Evolutionary conservation across 441 rosid species (phyloP).

Genomic region (Dalechampia spathulata): DNA sequence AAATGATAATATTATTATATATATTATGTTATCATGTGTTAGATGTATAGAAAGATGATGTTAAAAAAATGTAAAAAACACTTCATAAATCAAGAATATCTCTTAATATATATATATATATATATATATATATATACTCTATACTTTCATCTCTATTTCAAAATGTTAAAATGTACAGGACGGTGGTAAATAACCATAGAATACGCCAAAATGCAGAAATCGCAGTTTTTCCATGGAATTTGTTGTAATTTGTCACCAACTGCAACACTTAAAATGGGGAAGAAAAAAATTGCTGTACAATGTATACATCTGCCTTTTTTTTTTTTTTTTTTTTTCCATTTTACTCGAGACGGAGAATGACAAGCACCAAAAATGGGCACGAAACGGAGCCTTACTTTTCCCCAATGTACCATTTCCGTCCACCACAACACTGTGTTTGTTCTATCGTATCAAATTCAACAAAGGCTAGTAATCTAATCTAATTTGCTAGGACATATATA

Average conservation of each 20-base stretch:
- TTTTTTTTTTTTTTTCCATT: no score
- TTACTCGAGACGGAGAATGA: constrained; percentile 14
- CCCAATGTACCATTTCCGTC: neutral
- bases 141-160: neutral
- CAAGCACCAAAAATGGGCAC: constrained; percentile 4
- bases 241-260: neutral
- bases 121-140: no score
- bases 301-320: neutral
- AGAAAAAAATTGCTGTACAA: neutral
- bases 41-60: no score
- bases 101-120: no score
- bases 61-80: no score
- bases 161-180: no score
- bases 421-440: neutral
- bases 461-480: neutral
- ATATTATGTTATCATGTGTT: no score
- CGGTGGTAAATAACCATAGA: no score
- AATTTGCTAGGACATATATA: neutral
- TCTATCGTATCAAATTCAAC: neutral
- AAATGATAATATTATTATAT: no score
- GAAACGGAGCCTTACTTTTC: neutral
- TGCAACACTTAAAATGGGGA: neutral
- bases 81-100: no score
- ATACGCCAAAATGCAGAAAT: no score
- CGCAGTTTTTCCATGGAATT: neutral